Evolutionary conservation across 768 basidiomycete species (phyloP).

Genomic region (Gyrodon lividus): DNA sequence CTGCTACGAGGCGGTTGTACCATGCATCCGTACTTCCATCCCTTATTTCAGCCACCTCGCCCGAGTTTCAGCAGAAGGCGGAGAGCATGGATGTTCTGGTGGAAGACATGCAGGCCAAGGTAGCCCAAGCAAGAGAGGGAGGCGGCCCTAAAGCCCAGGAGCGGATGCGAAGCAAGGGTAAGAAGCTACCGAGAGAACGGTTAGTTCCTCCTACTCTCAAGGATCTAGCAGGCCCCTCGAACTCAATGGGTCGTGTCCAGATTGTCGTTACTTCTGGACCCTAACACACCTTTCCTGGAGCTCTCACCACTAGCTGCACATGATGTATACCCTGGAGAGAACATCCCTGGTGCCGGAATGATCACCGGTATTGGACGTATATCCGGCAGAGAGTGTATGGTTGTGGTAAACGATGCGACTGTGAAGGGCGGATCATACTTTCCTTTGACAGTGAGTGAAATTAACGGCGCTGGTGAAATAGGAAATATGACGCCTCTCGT

Average conservation of each 20-base stretch:
- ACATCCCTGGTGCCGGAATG: constrained; percentile 85
- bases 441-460: constrained; percentile 65
- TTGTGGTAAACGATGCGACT: constrained; percentile 93
- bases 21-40: constrained; percentile 77
- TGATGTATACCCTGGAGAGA: constrained; percentile 74
- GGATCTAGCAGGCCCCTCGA: neutral
- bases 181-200: constrained; percentile 84
- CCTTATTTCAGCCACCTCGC: constrained; percentile 61
- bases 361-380: constrained; percentile 85
- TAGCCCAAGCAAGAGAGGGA: constrained; percentile 60
- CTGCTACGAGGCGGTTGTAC: constrained; percentile 39
- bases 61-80: constrained; percentile 68
- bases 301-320: constrained; percentile 84
- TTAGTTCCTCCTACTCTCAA: constrained; percentile 25
- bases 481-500: constrained; percentile 1
- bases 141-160: constrained; percentile 75
- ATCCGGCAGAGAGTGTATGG: constrained; percentile 78
- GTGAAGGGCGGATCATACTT: constrained; percentile 94
- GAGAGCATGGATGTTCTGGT: constrained; percentile 71
- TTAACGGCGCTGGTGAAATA: neutral
- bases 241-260: constrained; percentile 36
- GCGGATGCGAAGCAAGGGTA: constrained; percentile 74
- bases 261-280: constrained; percentile 73
- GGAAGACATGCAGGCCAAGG: constrained; percentile 58
- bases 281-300: constrained; percentile 87